Percentiles rank a stretch among this genome's conserved stretches.
Conservation (phyloP, 768 basidiomycete species). For the Trametes cingulata region DNA sequence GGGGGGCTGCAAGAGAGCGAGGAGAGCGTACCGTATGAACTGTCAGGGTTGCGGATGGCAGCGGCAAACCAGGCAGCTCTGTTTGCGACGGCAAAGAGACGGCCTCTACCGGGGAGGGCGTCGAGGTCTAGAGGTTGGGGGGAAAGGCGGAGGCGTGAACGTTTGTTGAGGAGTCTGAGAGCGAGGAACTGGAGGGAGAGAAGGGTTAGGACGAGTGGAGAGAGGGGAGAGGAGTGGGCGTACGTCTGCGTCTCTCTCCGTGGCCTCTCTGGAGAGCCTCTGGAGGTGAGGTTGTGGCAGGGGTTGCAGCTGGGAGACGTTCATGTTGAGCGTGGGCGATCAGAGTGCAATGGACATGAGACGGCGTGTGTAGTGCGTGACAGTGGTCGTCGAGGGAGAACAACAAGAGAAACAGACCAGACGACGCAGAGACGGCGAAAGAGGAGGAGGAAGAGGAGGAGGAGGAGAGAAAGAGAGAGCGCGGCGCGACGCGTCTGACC, state of each 20-base stretch:
- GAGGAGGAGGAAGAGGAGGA: background rate
- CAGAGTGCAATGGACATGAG: background rate
- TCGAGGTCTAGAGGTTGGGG: conserved; percentile 46
- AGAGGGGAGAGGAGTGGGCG: background rate
- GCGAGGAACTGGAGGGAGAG: conserved; percentile 27
- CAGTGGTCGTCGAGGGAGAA: background rate
- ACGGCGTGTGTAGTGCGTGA: background rate
- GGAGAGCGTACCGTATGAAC: conserved; percentile 39
- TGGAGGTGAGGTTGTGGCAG: conserved; percentile 22
- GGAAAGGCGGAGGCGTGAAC: conserved; percentile 65
- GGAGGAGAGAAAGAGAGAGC: background rate
- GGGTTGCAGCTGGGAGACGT: conserved; percentile 27
- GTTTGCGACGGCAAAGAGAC: conserved; percentile 61
- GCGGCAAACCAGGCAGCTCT: conserved; percentile 72
- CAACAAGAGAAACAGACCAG: background rate
- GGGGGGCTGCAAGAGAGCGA: background rate
- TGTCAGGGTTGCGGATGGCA: conserved; percentile 40
- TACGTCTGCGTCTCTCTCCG: conserved; percentile 33
- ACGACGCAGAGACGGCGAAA: background rate
- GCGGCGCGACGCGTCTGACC: background rate
- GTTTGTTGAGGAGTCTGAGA: conserved; percentile 51
- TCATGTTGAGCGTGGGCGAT: conserved; percentile 18
- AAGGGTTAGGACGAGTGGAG: background rate
- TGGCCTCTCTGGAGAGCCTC: conserved; percentile 24
- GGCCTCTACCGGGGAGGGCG: conserved; percentile 44